Conservation (phyloP, 1,139 yeast species). For the Suhomyces panamericanus region DNA sequence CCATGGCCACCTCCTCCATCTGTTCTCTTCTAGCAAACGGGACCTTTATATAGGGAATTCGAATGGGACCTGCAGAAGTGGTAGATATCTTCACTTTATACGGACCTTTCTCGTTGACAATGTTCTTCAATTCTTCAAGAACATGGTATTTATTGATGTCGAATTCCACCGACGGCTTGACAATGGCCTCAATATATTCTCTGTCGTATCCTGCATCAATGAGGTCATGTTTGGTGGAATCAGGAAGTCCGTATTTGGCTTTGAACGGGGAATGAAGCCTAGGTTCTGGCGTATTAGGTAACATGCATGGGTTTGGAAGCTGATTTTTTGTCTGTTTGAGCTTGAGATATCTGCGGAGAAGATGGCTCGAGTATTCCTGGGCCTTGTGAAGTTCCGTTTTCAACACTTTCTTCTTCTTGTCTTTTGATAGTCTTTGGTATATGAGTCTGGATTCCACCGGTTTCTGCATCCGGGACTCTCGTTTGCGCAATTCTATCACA, state of each 20-base stretch:
- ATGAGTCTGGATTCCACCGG: conserved; percentile 4
- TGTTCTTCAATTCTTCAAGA: conserved; percentile 20
- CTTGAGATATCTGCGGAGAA: conserved; percentile 32
- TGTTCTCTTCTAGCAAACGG: conserved; percentile 26
- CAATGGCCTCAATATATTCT: conserved; percentile 33
- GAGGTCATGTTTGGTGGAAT: conserved; percentile 22
- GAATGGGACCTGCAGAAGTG: conserved; percentile 35
- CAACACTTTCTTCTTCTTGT: conserved; percentile 13
- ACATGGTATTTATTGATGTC: conserved; percentile 34
- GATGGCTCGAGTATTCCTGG: conserved; percentile 17
- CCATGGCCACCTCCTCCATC: conserved; percentile 33
- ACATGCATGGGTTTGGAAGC: conserved; percentile 36
- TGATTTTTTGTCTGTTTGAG: conserved; percentile 26
- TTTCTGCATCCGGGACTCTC: conserved; percentile 6
- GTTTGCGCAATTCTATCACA: conserved; percentile 11
- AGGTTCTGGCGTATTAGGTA: conserved; percentile 31
- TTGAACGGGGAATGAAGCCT: conserved; percentile 11
- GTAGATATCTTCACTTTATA: conserved; percentile 31
- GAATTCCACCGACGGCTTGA: conserved; percentile 40
- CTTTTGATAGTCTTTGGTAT: conserved; percentile 6
- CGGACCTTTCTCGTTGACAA: conserved; percentile 40
- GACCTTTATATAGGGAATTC: conserved; percentile 30
- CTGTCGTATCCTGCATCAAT: conserved; percentile 35
- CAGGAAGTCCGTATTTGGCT: conserved; percentile 19
- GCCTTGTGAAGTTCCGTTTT: conserved; percentile 13